Evolutionary conservation across 2,329 filamentous ascomycete species (phyloP).

Genomic region (Macrophomina pseudophaseolina): DNA sequence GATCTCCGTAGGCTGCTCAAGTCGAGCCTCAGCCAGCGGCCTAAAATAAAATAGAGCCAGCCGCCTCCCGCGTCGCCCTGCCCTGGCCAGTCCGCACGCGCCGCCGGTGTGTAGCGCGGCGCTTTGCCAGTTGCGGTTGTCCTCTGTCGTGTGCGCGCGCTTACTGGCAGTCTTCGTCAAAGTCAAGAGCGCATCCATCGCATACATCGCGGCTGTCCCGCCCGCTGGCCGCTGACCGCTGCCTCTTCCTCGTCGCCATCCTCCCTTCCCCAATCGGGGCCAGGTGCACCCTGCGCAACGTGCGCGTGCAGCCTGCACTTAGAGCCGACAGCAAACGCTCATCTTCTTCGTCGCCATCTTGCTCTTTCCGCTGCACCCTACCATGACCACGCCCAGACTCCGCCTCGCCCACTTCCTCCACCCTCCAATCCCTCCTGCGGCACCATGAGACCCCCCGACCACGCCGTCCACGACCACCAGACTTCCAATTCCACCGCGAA

Average conservation of each 20-base stretch:
- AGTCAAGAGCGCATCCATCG: background rate
- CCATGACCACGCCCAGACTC: background rate
- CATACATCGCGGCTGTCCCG: background rate
- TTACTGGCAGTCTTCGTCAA: too few relatives aligned
- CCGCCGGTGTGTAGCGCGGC: background rate
- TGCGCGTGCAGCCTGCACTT: background rate
- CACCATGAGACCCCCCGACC: constrained; percentile 15
- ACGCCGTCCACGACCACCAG: constrained; percentile 6
- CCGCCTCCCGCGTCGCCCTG: background rate
- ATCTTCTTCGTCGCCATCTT: background rate
- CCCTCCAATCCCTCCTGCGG: background rate
- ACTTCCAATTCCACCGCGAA: constrained; percentile 25
- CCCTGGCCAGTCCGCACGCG: too few relatives aligned
- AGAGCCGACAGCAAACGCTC: constrained; percentile 7
- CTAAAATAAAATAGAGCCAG: background rate
- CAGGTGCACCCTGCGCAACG: constrained; percentile 9
- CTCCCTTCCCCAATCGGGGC: background rate
- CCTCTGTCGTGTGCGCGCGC: too few relatives aligned
- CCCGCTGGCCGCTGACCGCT: background rate
- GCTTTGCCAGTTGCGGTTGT: background rate
- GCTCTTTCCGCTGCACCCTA: background rate
- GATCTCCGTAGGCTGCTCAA: background rate
- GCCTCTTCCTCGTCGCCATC: background rate
- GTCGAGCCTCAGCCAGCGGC: too few relatives aligned
- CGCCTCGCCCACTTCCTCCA: background rate